Evolutionary conservation across 352 stramenopile species (phyloP), one percentile per base, ranked within the genome.

Genomic region (Pythium folliculosum): DNA sequence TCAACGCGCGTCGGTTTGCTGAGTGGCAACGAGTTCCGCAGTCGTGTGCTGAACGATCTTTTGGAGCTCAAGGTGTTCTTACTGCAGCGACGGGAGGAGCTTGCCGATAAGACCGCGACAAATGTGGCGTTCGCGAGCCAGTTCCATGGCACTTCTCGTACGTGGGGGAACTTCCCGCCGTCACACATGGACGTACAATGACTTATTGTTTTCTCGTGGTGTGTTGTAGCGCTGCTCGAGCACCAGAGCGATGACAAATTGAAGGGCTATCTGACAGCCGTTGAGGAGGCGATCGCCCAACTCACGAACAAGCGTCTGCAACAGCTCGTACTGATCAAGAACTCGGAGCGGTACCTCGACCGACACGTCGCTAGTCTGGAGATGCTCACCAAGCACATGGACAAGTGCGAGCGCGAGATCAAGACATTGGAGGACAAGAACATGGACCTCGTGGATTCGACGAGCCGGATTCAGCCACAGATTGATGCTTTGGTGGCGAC

Each of bases 41-140:
- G 77, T 13, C 73, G 78, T 47, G 70, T 89, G 14, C 72, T 87
- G 30, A 94, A 94, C 61, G 81, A 94, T 69, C 60, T 94, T 27
- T 67, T 91, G n/a, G 86, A 94, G 60, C 66, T 94, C 8, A 79
- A 75, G 32, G 73, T 76, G 13, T 94, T 94, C 67, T 58, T 94
- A 22, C 64, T 59, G 19, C 84, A 92, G 68, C 78, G 83, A 0
- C 60, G 77, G 25, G 57, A 75, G 3, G 83, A 93, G 55, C 61
- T 91, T 17, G 70, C 72, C 23, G 74, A 73, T 19, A 58, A 48
- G 47, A 81, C 50, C 61, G 78, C 51, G 55, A 81, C 50, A 58
- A 83, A 81, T 25, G 73, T 93, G 47, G 80, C 80, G 17, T 90
- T 91, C 48, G 85, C 82, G 6, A 89, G 85, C 67, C 84, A 93